Evolutionary conservation across 2,329 filamentous ascomycete genomes (phyloP).

Genomic region (Apiospora saccharicola): DNA sequence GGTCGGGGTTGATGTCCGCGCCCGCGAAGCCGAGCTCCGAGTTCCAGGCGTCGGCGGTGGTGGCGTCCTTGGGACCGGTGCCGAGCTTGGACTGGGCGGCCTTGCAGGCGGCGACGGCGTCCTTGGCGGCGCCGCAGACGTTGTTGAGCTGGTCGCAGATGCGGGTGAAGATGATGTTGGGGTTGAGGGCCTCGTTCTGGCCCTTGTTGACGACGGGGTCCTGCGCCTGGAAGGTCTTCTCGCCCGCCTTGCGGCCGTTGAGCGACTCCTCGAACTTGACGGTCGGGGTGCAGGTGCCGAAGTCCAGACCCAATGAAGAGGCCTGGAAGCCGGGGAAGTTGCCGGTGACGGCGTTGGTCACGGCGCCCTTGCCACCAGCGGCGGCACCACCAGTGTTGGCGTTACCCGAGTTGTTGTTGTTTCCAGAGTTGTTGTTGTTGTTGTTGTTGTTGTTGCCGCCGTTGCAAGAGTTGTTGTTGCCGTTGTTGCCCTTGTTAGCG

Average conservation of each 20-base stretch:
- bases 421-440: slow-evolving; percentile 31
- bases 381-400: slow-evolving; percentile 29
- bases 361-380: slow-evolving; percentile 40
- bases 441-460: slow-evolving; percentile 22
- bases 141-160: slow-evolving; percentile 74
- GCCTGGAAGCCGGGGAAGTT: slow-evolving; percentile 43
- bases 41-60: slow-evolving; percentile 52
- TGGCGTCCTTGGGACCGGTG: slow-evolving; percentile 44
- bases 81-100: slow-evolving; percentile 54
- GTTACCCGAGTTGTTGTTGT: slow-evolving; percentile 14
- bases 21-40: slow-evolving; percentile 49
- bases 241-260: slow-evolving; percentile 60
- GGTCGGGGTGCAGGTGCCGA: slow-evolving; percentile 62
- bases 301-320: slow-evolving; percentile 51
- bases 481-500: slow-evolving; percentile 30
- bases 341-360: slow-evolving; percentile 42
- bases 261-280: slow-evolving; percentile 67
- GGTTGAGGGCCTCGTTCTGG: slow-evolving; percentile 74
- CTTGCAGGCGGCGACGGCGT: slow-evolving; percentile 61
- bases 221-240: slow-evolving; percentile 73
- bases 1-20: slow-evolving; percentile 48
- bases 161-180: slow-evolving; percentile 76
- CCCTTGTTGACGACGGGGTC: slow-evolving; percentile 67
- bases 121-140: slow-evolving; percentile 68
- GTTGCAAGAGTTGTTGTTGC: slow-evolving; percentile 26